These are phyloP conservation scores for Rhodotorula toruloides DNA, from an alignment of 768 basidiomycete genomes.

Conservation along the genomic window DNA sequence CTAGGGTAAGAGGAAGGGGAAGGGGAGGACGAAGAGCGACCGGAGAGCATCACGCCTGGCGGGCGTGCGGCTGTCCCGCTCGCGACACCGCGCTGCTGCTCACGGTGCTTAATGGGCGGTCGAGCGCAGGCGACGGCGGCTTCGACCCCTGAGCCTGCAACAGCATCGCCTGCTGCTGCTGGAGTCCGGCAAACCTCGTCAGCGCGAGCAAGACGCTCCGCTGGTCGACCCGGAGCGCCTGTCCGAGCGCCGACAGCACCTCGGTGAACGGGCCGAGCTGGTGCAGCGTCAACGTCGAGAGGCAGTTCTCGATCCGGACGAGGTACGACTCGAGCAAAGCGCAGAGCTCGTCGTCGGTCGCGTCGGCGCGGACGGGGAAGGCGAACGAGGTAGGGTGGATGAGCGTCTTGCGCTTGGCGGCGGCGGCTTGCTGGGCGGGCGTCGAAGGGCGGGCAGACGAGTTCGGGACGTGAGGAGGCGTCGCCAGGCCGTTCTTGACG, in stretches of 20 bases:
- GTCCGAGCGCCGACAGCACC: slow-evolving; percentile 32
- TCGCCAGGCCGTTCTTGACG: not conserved
- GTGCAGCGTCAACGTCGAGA: slow-evolving; percentile 37
- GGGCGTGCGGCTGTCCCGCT: too few relatives aligned
- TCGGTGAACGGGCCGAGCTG: slow-evolving; percentile 43
- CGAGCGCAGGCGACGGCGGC: not conserved
- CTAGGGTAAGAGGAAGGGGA: too few relatives aligned
- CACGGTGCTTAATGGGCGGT: too few relatives aligned
- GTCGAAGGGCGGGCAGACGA: slow-evolving; percentile 11
- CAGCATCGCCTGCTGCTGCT: slow-evolving; percentile 16
- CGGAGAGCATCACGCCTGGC: too few relatives aligned
- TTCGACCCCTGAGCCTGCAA: too few relatives aligned
- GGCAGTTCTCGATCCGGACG: slow-evolving; percentile 39
- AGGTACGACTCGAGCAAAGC: slow-evolving; percentile 40
- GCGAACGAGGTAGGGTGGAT: slow-evolving; percentile 25
- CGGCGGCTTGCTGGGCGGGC: slow-evolving; percentile 1
- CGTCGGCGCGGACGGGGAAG: slow-evolving; percentile 38
- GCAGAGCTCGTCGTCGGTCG: slow-evolving; percentile 40
- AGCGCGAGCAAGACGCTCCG: slow-evolving; percentile 28
- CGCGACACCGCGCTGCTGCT: too few relatives aligned
- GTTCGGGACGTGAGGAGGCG: slow-evolving; percentile 4
- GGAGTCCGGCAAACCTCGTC: slow-evolving; percentile 29
- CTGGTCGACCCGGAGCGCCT: slow-evolving; percentile 23
- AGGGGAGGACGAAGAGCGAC: too few relatives aligned
- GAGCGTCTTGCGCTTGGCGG: slow-evolving; percentile 27